Percentiles rank a stretch among this genome's conserved stretches.
Conservation (phyloP, 2,329 filamentous ascomycete genomes). For the Stagonosporopsis cucurbitacearum region DNA sequence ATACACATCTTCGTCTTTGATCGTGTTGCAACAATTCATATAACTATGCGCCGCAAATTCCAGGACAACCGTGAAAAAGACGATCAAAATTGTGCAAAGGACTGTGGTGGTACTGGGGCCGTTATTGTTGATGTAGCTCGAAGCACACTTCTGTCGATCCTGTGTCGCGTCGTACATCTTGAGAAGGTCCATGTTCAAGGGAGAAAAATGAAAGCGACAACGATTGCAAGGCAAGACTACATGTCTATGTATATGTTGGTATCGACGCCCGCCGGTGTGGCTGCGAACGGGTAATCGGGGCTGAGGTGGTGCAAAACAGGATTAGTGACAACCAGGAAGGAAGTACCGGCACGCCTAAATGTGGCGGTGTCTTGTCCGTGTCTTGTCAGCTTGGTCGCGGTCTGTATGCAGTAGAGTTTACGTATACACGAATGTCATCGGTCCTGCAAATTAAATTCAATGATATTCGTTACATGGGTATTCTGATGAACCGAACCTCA, state of each 20-base stretch:
- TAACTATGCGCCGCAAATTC: background rate
- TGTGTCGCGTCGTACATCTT: background rate
- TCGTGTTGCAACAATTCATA: background rate
- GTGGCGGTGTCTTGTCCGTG: background rate
- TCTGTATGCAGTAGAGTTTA: background rate
- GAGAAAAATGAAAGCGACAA: background rate
- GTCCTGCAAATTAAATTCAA: background rate
- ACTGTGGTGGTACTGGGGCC: background rate
- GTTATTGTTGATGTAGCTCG: background rate
- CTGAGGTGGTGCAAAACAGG: background rate
- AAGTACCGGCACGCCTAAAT: background rate
- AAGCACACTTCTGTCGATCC: background rate
- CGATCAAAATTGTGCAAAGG: background rate
- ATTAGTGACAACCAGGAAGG: background rate
- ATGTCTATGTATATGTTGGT: background rate
- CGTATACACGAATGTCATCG: background rate
- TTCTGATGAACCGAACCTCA: conserved; percentile 22
- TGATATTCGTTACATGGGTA: background rate
- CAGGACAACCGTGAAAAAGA: background rate
- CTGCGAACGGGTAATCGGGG: background rate
- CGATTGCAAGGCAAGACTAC: background rate
- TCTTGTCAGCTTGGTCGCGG: background rate
- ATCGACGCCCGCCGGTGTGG: background rate
- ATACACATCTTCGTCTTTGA: background rate
- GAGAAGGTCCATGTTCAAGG: background rate